Percentiles rank a stretch among this genome's conserved stretches.
phyloP scores from a whole-genome alignment of 2,329 filamentous ascomycete species.

The Blastomyces silverae region DNA sequence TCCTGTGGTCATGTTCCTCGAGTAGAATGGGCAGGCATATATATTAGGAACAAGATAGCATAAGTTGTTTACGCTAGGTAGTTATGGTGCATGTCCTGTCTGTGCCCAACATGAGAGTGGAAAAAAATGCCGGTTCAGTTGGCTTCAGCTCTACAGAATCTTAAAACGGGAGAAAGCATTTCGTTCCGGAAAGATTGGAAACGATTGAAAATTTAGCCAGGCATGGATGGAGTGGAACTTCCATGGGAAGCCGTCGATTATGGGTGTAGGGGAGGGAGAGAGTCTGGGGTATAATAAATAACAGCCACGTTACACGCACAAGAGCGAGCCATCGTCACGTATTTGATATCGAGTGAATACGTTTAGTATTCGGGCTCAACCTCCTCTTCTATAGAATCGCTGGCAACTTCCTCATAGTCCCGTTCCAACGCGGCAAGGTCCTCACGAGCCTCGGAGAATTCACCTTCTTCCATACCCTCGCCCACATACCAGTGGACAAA shows the following conservation, averaged over 20 bases:
- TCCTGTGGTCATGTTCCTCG: neutral
- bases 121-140: neutral
- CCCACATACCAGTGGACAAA: slow-evolving; percentile 99
- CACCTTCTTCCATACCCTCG: slow-evolving; percentile 99
- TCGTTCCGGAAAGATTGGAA: neutral
- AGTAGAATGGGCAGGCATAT: neutral
- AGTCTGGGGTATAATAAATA: slow-evolving; percentile 8
- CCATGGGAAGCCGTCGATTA: neutral
- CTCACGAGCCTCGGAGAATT: slow-evolving; percentile 98
- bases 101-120: neutral
- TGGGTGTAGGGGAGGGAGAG: neutral
- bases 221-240: neutral
- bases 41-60: neutral
- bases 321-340: neutral
- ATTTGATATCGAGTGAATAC: neutral
- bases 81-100: neutral
- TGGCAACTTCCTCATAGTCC: slow-evolving; percentile 97
- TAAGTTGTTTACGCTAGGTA: neutral
- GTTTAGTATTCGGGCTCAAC: slow-evolving; percentile 85
- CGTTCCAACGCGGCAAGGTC: slow-evolving; percentile 96
- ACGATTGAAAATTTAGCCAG: neutral
- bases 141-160: neutral
- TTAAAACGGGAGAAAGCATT: neutral
- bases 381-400: slow-evolving; percentile 84
- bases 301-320: slow-evolving; percentile 6